These are phyloP conservation scores for Trypanosoma mega DNA, from an alignment of 208 protist species.

Conservation along the genomic window DNA sequence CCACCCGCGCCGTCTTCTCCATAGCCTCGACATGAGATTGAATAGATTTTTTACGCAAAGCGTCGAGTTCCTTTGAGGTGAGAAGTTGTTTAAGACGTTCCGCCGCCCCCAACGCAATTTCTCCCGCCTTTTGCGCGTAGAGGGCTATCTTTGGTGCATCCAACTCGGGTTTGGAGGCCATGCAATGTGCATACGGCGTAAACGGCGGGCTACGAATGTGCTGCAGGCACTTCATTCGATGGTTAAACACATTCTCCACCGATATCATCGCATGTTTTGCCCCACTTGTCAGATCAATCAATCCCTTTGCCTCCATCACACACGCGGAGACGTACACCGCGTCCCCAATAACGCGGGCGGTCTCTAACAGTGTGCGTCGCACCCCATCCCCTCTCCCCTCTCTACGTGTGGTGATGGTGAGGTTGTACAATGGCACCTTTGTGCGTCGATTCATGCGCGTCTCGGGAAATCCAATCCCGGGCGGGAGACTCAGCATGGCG, in stretches of 20 bases:
- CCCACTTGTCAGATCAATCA: constrained; percentile 61
- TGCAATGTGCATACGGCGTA: constrained; percentile 66
- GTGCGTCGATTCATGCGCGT: constrained; percentile 80
- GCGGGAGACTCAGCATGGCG: constrained; percentile 42
- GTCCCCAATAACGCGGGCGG: constrained; percentile 61
- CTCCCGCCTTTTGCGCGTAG: constrained; percentile 54
- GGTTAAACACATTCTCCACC: constrained; percentile 76
- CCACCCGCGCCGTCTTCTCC: constrained; percentile 49
- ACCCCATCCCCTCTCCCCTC: constrained; percentile 37
- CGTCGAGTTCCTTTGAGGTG: constrained; percentile 23
- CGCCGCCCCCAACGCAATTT: constrained; percentile 49
- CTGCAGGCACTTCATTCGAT: constrained; percentile 75
- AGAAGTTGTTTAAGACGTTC: constrained; percentile 49
- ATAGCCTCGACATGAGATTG: constrained; percentile 36
- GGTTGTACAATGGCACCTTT: constrained; percentile 71
- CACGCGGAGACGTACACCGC: constrained; percentile 65
- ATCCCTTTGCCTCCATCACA: constrained; percentile 68
- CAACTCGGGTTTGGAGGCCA: constrained; percentile 41
- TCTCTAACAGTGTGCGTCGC: constrained; percentile 48
- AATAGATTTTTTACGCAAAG: constrained; percentile 34
- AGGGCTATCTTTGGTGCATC: constrained; percentile 36
- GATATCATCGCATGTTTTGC: constrained; percentile 54
- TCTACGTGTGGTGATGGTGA: constrained; percentile 70
- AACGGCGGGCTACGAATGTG: constrained; percentile 69
- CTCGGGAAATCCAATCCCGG: constrained; percentile 41